These are phyloP conservation scores for Triglochin maritima DNA, from an alignment of 106 monocot species.

Conservation along the genomic window DNA sequence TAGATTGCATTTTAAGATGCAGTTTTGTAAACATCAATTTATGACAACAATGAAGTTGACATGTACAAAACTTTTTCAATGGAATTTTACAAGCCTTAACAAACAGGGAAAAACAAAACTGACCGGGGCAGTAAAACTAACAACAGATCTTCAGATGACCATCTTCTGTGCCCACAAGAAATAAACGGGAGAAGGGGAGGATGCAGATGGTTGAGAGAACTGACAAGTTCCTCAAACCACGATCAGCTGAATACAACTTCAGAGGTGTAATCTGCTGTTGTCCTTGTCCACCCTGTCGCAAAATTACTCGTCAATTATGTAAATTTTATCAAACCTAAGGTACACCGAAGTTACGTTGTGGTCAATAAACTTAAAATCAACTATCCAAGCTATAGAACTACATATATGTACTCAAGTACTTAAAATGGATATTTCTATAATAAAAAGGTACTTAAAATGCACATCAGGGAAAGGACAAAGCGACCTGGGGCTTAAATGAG, in stretches of 20 bases:
- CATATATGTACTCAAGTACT: too few relatives aligned
- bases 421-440: too few relatives aligned
- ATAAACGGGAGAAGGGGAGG: slow-evolving; percentile 78
- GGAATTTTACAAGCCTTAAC: background rate
- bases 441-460: too few relatives aligned
- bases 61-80: background rate
- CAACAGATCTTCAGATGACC: slow-evolving; percentile 87
- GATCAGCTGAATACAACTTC: slow-evolving; percentile 52
- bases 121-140: slow-evolving; percentile 3
- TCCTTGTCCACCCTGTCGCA: slow-evolving; percentile 26
- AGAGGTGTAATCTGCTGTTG: slow-evolving; percentile 44
- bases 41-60: too few relatives aligned
- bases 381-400: too few relatives aligned
- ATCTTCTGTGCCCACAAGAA: slow-evolving; percentile 94
- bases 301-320: background rate
- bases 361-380: too few relatives aligned
- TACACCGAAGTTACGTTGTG: background rate
- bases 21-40: background rate
- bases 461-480: too few relatives aligned
- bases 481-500: too few relatives aligned
- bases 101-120: background rate
- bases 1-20: background rate
- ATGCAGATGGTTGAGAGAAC: slow-evolving; percentile 64
- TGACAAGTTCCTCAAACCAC: slow-evolving; percentile 51
- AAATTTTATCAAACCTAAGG: background rate